Evolutionary conservation across 805 yeast genomes (phyloP), one percentile per base, ranked within the genome.

Genomic region (Cyberlindnera euphorbiae): DNA sequence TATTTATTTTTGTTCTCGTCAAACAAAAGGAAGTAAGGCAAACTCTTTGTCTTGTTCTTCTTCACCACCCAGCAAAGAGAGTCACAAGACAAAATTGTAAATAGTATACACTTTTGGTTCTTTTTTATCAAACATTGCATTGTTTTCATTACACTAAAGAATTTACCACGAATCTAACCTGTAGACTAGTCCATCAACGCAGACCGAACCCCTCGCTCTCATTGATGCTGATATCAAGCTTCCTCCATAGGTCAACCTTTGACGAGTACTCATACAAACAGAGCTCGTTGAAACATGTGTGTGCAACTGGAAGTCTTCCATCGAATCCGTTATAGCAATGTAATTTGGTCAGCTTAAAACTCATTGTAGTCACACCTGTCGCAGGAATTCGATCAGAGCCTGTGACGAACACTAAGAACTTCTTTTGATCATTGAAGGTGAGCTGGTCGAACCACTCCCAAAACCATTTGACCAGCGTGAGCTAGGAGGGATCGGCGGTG

Each of bases 301-400:
- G 97, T 0, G 97, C 87, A 12, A 82, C 64, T 0, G 97, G 97
- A 13, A 89, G 60, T 32, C 81, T 64, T 6, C 64, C 50, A 9
- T 41, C 35, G 1, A 18, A 26, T 2, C n/a, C 5, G 5, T 18
- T 17, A 22, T 31, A 33, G 2, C 49, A 57, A 1, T 71, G 73
- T 11, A 75, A 37, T 36, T 73, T 71, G 12, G 81, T 73, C n/a
- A 90, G 73, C 42, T 79, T 79, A 51, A 93, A 80, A 29, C 69
- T 67, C 63, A 90, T 62, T 34, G 82, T 80, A 21, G 83, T 79
- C 19, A 87, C 69, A 0, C 98, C 98, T 0, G 96, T 85, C 0
- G 96, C 95, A 1, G 98, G 97, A 7, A 93, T 69, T 30, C 96
- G 65, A 52, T 87, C 96, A 1, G 95, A 81, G 0, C 97, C 97